Conservation (phyloP, 441 rosid species). For the Brassica balearica region DNA sequence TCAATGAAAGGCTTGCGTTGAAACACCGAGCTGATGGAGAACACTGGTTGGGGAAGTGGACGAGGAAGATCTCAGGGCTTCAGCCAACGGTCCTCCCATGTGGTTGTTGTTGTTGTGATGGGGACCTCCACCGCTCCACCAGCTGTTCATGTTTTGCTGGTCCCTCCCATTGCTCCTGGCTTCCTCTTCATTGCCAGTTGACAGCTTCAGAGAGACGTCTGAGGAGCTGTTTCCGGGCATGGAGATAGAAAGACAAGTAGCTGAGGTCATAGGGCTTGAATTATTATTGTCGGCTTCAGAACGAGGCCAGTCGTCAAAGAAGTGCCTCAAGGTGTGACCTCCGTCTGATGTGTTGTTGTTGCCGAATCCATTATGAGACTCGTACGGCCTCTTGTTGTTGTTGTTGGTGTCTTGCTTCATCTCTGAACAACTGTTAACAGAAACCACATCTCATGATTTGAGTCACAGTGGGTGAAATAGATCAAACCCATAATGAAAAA, state of each 20-base stretch:
- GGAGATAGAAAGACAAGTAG: slow-evolving; percentile 73
- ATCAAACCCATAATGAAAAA: not conserved
- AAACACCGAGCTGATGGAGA: slow-evolving; percentile 60
- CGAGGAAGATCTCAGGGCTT: slow-evolving; percentile 79
- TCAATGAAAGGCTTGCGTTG: slow-evolving; percentile 45
- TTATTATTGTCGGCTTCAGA: slow-evolving; percentile 52
- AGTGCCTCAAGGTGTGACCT: slow-evolving; percentile 75
- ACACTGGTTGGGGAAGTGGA: slow-evolving; percentile 89
- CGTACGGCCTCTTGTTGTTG: slow-evolving; percentile 53
- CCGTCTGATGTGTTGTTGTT: slow-evolving; percentile 54
- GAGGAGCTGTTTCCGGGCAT: slow-evolving; percentile 77
- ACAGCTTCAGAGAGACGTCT: slow-evolving; percentile 75
- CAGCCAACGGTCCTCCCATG: slow-evolving; percentile 92
- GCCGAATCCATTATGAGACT: slow-evolving; percentile 48
- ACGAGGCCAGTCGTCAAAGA: slow-evolving; percentile 94
- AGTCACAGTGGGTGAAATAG: slow-evolving; percentile 15
- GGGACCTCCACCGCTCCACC: slow-evolving; percentile 69
- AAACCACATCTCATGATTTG: slow-evolving; percentile 19
- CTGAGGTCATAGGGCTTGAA: slow-evolving; percentile 50
- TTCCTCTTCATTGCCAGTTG: slow-evolving; percentile 68
- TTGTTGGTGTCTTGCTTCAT: slow-evolving; percentile 42
- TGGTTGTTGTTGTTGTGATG: slow-evolving; percentile 51
- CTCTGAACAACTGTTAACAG: slow-evolving; percentile 41
- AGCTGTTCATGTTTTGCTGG: slow-evolving; percentile 57
- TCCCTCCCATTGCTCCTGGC: slow-evolving; percentile 48